Evolutionary conservation across 495 filamentous ascomycete genomes (phyloP), one percentile per base, ranked within the genome.

Genomic region (Darksidea phi): DNA sequence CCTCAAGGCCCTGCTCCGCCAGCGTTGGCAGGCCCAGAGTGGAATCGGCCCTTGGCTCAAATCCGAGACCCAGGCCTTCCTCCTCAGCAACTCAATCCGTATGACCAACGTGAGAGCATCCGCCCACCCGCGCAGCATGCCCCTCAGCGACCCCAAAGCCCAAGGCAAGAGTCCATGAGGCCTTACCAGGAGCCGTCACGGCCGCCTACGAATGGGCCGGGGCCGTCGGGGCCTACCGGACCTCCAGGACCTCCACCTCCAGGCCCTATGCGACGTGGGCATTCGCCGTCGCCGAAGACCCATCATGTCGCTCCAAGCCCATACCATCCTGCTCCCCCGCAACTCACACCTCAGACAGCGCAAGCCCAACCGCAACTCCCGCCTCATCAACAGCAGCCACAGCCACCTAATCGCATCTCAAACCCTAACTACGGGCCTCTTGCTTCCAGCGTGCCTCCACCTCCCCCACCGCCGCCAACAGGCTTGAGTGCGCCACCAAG

Each of bases 21-120:
- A 37, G 61, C 74, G 18, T 36, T 72, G 28, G 68, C 61, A 17
- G 82, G 83, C 37, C 75, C 76, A 17, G 86, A 83, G 59, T 94
- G 90, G 90, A 86, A 83, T 64, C 84, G 86, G 26, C 84, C 87
- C 57, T 82, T 89, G 64, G 90, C 84, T 63, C 89, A 91, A 42
- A 84, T 91, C 20, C 81, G 79, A 55, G 80, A 93, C 74, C 77
- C 81, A 24, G 84, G 81, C 25, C 88, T 82, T 38, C 84, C 82
- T 47, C 86, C 86, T 25, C 80, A 79, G 13, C 83, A 85, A 26
- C 69, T 80, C 21, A 90, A 91, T 59, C 89, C 86, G 12, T 89
- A 88, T 70, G 93, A 96, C 24, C 86, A 86, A 49, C 83, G 85
- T 46, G 90, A 95, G 64, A 75, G 76, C 26, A 76, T 84, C 69